These are phyloP conservation scores for Hamamelis virginiana DNA, from an alignment of 164 flowering plant genomes.

Conservation along the genomic window DNA sequence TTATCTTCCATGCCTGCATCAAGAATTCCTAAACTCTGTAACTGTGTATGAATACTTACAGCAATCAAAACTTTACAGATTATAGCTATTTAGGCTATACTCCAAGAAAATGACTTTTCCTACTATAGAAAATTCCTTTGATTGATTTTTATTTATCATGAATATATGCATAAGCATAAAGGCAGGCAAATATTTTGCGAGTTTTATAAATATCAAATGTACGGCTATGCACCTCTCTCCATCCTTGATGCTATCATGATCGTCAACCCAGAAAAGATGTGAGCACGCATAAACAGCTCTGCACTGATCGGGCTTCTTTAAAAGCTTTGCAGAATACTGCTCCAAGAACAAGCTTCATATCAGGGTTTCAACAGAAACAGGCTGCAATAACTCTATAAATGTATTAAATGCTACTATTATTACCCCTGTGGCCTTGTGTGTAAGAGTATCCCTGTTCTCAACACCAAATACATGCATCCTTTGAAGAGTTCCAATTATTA, in stretches of 20 bases:
- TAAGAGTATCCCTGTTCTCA: constrained; percentile 93
- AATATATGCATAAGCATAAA: too few species aligned
- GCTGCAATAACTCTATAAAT: background rate
- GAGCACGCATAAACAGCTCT: constrained; percentile 96
- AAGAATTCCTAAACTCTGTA: too few species aligned
- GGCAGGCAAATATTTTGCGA: too few species aligned
- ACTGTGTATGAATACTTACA: too few species aligned
- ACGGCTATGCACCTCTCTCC: constrained; percentile 66
- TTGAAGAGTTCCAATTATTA: constrained; percentile 93
- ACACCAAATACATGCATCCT: too few species aligned
- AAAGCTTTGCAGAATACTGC: constrained; percentile 97
- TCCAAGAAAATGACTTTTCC: too few species aligned
- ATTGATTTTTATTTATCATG: too few species aligned
- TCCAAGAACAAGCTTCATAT: constrained; percentile 5
- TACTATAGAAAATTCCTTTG: too few species aligned
- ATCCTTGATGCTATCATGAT: constrained; percentile 87
- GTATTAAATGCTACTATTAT: background rate
- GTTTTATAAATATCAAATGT: background rate
- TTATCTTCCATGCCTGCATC: too few species aligned
- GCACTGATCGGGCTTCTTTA: constrained; percentile 98
- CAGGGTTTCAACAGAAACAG: constrained; percentile 6
- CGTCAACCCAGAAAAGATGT: too few species aligned
- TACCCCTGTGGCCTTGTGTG: constrained; percentile 99
- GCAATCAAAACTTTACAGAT: too few species aligned
- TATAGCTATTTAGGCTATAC: too few species aligned